These are phyloP conservation scores for Cardamine occulta DNA, from an alignment of 345 rosid species.

Conservation along the genomic window DNA sequence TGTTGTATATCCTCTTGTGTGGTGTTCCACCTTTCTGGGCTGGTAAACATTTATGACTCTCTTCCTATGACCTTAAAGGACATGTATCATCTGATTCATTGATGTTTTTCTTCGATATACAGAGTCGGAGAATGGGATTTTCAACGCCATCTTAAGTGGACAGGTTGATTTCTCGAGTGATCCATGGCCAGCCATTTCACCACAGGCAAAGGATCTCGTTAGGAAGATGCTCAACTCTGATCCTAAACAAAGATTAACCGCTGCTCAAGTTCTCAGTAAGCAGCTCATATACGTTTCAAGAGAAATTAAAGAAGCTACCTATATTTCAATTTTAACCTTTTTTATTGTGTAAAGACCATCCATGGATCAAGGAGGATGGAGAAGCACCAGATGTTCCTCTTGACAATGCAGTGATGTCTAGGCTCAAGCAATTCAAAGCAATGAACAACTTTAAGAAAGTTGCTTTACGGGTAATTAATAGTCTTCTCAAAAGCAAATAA, in stretches of 20 bases:
- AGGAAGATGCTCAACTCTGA: slow-evolving; percentile 88
- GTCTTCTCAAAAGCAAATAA: background rate
- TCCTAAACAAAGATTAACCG: slow-evolving; percentile 87
- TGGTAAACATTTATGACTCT: slow-evolving; percentile 45
- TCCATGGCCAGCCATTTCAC: slow-evolving; percentile 95
- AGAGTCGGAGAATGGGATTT: slow-evolving; percentile 95
- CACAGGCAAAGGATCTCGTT: slow-evolving; percentile 89
- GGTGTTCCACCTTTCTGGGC: slow-evolving; percentile 99
- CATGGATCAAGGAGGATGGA: slow-evolving; percentile 85
- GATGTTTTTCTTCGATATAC: slow-evolving; percentile 2
- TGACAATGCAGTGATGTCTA: slow-evolving; percentile 68
- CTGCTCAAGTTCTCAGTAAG: slow-evolving; percentile 86
- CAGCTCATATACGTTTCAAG: background rate
- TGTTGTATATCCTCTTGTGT: slow-evolving; percentile 83
- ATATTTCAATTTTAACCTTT: background rate
- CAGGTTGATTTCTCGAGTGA: slow-evolving; percentile 81
- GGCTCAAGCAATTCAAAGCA: slow-evolving; percentile 83
- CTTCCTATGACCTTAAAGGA: background rate
- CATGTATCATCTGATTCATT: background rate
- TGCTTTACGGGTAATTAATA: slow-evolving; percentile 57
- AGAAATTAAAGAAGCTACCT: background rate
- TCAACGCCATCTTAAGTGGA: slow-evolving; percentile 85
- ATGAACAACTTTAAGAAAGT: slow-evolving; percentile 82
- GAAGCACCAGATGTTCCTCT: slow-evolving; percentile 88
- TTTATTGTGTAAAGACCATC: slow-evolving; percentile 51